A percentile compares a stretch with the other conserved stretches of the same genome.
phyloP scores from a whole-genome alignment of 768 basidiomycete genomes.

The Vararia minispora region DNA sequence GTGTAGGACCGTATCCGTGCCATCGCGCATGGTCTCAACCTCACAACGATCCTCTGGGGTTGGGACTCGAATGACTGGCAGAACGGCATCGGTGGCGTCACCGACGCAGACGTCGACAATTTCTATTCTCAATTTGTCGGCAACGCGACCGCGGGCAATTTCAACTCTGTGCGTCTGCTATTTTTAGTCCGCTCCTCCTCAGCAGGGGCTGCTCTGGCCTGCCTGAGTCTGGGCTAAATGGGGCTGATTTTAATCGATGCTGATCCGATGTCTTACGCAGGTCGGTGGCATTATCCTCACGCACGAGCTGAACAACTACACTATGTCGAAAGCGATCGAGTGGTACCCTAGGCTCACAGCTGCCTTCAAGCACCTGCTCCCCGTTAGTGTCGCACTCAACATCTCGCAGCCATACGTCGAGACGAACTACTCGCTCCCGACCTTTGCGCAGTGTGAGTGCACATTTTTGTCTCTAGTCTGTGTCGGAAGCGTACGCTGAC shows the following conservation, averaged over 20 bases:
- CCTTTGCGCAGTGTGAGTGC: slow-evolving; percentile 37
- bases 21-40: slow-evolving; percentile 54
- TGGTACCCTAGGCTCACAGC: slow-evolving; percentile 33
- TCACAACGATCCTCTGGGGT: slow-evolving; percentile 66
- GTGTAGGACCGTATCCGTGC: slow-evolving; percentile 52
- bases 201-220: slow-evolving; percentile 24
- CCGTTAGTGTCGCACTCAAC: slow-evolving; percentile 41
- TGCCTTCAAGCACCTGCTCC: slow-evolving; percentile 39
- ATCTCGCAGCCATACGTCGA: slow-evolving; percentile 43
- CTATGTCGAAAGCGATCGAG: slow-evolving; percentile 50
- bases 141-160: slow-evolving; percentile 6
- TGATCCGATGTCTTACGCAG: slow-evolving; percentile 18
- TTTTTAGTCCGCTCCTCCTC: neutral
- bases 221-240: too few species aligned
- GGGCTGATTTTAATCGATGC: too few species aligned
- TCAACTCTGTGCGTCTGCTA: neutral
- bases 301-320: slow-evolving; percentile 50
- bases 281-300: slow-evolving; percentile 41
- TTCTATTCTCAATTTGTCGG: slow-evolving; percentile 4
- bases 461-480: slow-evolving; percentile 9
- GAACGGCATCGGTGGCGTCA: slow-evolving; percentile 3
- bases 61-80: slow-evolving; percentile 68
- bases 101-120: slow-evolving; percentile 3
- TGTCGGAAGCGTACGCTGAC: too few species aligned
- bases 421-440: slow-evolving; percentile 27